Evolutionary conservation across 2,329 filamentous ascomycete genomes (phyloP), one percentile per base, ranked within the genome.

Genomic region (Endoconidiophora polonica): DNA sequence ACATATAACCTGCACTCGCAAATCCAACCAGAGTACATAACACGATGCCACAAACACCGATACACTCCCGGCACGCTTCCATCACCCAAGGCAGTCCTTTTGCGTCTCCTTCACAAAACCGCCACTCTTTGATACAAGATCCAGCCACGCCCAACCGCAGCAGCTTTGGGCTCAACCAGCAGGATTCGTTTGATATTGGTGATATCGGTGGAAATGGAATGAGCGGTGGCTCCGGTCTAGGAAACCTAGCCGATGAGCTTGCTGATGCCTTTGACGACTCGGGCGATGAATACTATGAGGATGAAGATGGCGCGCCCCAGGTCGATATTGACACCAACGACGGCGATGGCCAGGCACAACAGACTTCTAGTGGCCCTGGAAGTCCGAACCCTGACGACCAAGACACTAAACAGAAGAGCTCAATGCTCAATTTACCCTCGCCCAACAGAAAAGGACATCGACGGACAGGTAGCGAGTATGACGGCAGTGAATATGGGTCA

Each of bases 171-270:
- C 39, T 48, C 9, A 26, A 22, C 41, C 68, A 71, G 49, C 64
- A 66, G 52, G 72, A 75, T 56, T 60, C 59, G 36, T 60, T 68
- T n/a, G 68, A 72, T 49, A 61, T 74, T 47, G 64, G 63, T 52
- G 62, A 67, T n/a, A 67, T 72, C 44, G 63, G 64, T 52, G 62
- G 61, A 50, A 66, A 63, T 40, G 45, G 41, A 39, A 46, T 50
- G 23, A 65, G 62, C 22, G 61, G 61, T 2, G 66, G 66, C 46
- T 76, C 76, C 54, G 80, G 81, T 6, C 68, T 86, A 55, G 85
- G 84, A 29, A 88, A 86, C 57, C 64, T 91, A 45, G 85, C 85
- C 1, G 85, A 90, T 63, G 85, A 91, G 63, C 68, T 91, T 44
- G 85, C 81, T 1, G 83, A 83, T 59, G 79, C 80, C 3, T 77